Evolutionary conservation across 352 stramenopile genomes (phyloP).

Genomic region (Phytophthora pseudosyringae): DNA sequence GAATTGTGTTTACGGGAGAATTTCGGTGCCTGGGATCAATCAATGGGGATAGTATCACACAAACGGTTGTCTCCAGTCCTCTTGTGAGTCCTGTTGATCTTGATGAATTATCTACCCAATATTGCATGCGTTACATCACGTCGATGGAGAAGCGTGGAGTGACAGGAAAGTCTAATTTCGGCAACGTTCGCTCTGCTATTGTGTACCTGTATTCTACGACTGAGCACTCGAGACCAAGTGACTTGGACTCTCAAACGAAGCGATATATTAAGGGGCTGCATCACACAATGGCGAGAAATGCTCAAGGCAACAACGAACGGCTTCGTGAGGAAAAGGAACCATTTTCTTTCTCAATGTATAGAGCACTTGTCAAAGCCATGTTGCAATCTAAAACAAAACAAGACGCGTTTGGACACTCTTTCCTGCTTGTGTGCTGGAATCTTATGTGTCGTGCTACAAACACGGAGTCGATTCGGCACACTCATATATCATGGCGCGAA

Average conservation of each 20-base stretch:
- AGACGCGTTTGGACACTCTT: too few species aligned
- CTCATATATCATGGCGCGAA: too few species aligned
- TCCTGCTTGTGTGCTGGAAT: too few species aligned
- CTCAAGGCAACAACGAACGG: neutral
- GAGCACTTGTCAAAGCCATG: too few species aligned
- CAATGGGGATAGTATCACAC: neutral
- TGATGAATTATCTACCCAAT: neutral
- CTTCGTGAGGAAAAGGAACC: too few species aligned
- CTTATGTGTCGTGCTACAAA: too few species aligned
- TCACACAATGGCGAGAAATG: neutral
- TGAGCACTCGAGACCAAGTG: neutral
- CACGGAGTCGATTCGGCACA: too few species aligned
- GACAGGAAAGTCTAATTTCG: conserved; percentile 2
- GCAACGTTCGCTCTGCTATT: conserved; percentile 2
- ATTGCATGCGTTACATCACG: neutral
- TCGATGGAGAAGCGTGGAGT: conserved; percentile 4
- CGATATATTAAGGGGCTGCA: conserved; percentile 6
- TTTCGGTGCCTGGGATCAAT: too few species aligned
- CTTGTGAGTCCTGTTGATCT: neutral
- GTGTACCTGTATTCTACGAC: conserved; percentile 1
- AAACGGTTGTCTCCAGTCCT: neutral
- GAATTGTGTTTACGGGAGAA: too few species aligned
- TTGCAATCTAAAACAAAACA: too few species aligned
- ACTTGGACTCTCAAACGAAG: conserved; percentile 1
- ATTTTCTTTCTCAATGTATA: too few species aligned